phyloP scores from a whole-genome alignment of 1,139 yeast genomes.

The Suhomyces coccinellae region DNA sequence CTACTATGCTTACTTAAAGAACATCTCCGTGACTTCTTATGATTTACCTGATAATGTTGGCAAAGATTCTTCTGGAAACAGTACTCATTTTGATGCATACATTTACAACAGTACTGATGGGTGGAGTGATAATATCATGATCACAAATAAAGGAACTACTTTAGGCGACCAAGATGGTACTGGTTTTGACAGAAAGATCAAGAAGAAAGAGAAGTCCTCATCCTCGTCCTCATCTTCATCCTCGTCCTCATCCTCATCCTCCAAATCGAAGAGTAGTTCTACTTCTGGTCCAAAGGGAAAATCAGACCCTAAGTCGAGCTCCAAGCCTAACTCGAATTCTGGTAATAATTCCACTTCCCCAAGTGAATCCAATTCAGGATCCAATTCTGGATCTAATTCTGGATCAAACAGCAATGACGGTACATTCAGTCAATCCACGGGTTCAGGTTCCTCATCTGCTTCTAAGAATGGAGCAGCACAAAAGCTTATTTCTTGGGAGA shows the following conservation, averaged over 20 bases:
- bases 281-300: background rate
- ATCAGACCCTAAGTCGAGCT: constrained; percentile 3
- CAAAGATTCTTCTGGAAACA: constrained; percentile 40
- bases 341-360: constrained; percentile 1
- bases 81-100: constrained; percentile 49
- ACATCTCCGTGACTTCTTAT: constrained; percentile 63
- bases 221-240: constrained; percentile 11
- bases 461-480: constrained; percentile 8
- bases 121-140: constrained; percentile 45
- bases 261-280: constrained; percentile 8
- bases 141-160: constrained; percentile 61
- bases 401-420: background rate
- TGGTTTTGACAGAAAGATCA: constrained; percentile 61
- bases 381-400: background rate
- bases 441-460: constrained; percentile 7
- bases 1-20: constrained; percentile 65
- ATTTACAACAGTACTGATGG: constrained; percentile 55
- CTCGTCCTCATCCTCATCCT: constrained; percentile 7
- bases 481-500: constrained; percentile 11
- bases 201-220: constrained; percentile 12
- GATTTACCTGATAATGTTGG: constrained; percentile 59
- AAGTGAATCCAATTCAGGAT: constrained; percentile 5
- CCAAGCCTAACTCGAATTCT: constrained; percentile 4
- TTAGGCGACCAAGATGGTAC: constrained; percentile 60
- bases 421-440: constrained; percentile 5